Evolutionary conservation across 2,329 filamentous ascomycete genomes (phyloP).

Genomic region (Colletotrichum scovillei): DNA sequence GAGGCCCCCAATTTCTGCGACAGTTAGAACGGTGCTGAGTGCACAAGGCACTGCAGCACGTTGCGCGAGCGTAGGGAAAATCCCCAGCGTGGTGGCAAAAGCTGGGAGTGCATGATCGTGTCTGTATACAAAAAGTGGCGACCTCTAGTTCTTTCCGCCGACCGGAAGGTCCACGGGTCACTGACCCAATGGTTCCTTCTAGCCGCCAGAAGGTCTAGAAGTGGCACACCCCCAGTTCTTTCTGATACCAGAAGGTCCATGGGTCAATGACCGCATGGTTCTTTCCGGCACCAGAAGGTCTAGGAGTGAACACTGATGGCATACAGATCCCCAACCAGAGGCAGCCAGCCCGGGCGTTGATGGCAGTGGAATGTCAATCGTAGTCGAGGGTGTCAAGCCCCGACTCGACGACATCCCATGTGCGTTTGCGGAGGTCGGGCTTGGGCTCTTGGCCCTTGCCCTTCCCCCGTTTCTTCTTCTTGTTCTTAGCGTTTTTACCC

Average conservation of each 20-base stretch:
- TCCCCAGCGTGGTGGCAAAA: neutral
- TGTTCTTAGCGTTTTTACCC: conserved; percentile 41
- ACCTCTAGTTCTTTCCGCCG: conserved; percentile 14
- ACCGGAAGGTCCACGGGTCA: neutral
- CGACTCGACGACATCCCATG: conserved; percentile 73
- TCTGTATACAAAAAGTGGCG: neutral
- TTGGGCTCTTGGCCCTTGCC: conserved; percentile 59
- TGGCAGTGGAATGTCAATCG: conserved; percentile 48
- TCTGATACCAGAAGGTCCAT: neutral
- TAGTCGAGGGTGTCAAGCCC: conserved; percentile 72
- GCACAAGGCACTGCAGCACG: conserved; percentile 48
- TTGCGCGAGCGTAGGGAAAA: neutral
- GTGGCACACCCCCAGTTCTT: neutral
- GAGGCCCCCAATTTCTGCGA: conserved; percentile 37
- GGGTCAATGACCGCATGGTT: neutral
- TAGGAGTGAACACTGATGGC: neutral
- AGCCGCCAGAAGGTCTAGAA: neutral
- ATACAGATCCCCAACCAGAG: neutral
- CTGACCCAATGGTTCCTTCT: conserved; percentile 6
- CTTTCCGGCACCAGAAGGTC: conserved; percentile 6
- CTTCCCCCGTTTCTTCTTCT: conserved; percentile 52
- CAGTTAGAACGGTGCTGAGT: conserved; percentile 57
- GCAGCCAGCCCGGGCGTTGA: neutral
- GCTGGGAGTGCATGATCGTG: neutral
- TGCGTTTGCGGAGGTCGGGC: conserved; percentile 73